Evolutionary conservation across 176 grass and related monocot genomes (phyloP).

Genomic region (Oryza glumipatula): DNA sequence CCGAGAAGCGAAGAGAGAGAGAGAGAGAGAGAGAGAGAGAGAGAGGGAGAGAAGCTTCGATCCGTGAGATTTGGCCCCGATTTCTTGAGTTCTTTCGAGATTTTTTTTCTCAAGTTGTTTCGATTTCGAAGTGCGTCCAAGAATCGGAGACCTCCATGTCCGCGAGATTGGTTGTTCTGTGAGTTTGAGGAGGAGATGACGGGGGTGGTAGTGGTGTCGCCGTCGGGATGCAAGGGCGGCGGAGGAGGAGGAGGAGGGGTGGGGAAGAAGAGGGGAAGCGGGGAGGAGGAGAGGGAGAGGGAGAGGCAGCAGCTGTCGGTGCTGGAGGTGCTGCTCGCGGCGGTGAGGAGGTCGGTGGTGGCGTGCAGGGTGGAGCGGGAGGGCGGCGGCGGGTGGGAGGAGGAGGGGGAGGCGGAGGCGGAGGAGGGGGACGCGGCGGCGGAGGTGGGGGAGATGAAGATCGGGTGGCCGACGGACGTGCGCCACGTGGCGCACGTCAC

Average conservation of each 20-base stretch:
- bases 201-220: slow-evolving; percentile 78
- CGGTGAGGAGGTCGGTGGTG: slow-evolving; percentile 75
- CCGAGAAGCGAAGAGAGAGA: slow-evolving; percentile 12
- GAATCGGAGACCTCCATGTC: slow-evolving; percentile 17
- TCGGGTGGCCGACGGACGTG: slow-evolving; percentile 85
- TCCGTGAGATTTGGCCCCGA: neutral
- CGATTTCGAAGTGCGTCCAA: neutral
- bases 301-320: slow-evolving; percentile 50
- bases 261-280: slow-evolving; percentile 33
- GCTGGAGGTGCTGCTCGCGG: slow-evolving; percentile 59
- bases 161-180: neutral
- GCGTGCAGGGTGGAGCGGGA: slow-evolving; percentile 71
- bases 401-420: neutral
- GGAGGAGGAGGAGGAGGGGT: neutral
- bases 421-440: slow-evolving; percentile 1
- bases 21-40: too few species aligned
- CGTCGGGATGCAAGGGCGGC: slow-evolving; percentile 60
- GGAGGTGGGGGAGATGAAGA: slow-evolving; percentile 62
- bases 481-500: slow-evolving; percentile 89
- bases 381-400: slow-evolving; percentile 17
- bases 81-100: neutral
- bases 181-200: slow-evolving; percentile 44
- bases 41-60: neutral
- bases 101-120: neutral
- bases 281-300: slow-evolving; percentile 32